Evolutionary conservation across 345 rosid genomes (phyloP), one percentile per base, ranked within the genome.

Genomic region (Eucalyptus curtisii): DNA sequence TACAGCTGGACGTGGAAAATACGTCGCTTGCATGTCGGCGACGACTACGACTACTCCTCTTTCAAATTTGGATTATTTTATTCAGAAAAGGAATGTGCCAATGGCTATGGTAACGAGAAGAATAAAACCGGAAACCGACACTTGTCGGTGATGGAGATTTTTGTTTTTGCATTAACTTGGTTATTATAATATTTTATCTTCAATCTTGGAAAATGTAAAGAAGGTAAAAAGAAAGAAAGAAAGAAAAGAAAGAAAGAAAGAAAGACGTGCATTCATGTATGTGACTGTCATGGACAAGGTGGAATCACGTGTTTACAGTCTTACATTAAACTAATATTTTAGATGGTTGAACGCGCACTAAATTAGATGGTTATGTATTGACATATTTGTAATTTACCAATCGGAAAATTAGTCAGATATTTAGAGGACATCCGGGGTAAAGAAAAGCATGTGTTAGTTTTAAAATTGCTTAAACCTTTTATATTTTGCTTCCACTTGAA

Each of bases 181-280:
- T 37, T 16, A 76, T 37, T 0, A 37, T 37, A 20, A 76, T 76
- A 17, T 76, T 37, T 37, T 20, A 37, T 76, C 20, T 76, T 33
- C 27, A 37, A 76, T 76, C 27, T 37, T 76, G 27, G 82, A 20
- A 64, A 37, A 37, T 68, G 42, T 19, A 0, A 64, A n/a, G n/a
- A n/a, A 14, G n/a, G n/a, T 50, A 17, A 0, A 50, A 50, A n/a
- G 0, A 14, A 59, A 27, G 7, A 7, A 13, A 13, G n/a, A n/a
- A n/a, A n/a, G n/a, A n/a, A n/a, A n/a, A n/a, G n/a, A n/a, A 6
- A 10, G 0, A n/a, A n/a, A 8, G 1, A 1, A 68, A 68, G 1
- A 17, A 31, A 66, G 79, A 37, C 81, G 81, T 19, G 81, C 81
- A 71, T 33, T 40, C 81, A 71, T 16, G 80, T 15, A 68, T 8